Evolutionary conservation across 108 stramenopile species (phyloP).

Genomic region (Pelagomonas calceolata): DNA sequence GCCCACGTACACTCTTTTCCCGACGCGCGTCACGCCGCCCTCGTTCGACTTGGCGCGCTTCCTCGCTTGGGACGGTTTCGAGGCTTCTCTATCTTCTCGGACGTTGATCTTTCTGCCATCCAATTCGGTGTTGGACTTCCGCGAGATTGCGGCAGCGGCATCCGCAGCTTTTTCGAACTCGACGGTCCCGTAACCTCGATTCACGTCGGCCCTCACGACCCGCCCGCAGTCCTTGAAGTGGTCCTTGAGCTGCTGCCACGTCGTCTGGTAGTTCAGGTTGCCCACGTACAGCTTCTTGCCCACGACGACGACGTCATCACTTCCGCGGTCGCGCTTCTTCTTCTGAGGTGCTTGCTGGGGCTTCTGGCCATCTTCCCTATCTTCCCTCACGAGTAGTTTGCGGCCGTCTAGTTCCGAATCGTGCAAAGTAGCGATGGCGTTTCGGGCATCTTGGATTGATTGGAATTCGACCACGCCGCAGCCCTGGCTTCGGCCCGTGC

Average conservation of each 20-base stretch:
- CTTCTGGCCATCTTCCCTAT: too few species aligned
- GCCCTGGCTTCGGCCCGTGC: constrained; percentile 45
- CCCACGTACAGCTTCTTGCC: constrained; percentile 59
- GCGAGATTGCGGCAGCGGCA: constrained; percentile 62
- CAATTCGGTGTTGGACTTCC: constrained; percentile 63
- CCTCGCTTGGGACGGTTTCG: too few species aligned
- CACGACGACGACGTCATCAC: constrained; percentile 10
- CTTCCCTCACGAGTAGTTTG: constrained; percentile 11
- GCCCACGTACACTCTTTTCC: constrained; percentile 57
- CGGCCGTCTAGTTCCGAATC: constrained; percentile 66
- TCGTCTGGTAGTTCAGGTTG: constrained; percentile 63
- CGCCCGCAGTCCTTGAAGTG: constrained; percentile 51
- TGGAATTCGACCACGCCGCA: constrained; percentile 73
- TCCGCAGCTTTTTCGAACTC: constrained; percentile 61
- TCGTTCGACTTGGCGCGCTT: too few species aligned
- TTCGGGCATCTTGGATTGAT: constrained; percentile 58
- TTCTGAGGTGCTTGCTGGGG: too few species aligned
- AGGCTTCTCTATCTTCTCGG: constrained; percentile 52
- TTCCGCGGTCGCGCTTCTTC: too few species aligned
- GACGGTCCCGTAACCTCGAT: constrained; percentile 75
- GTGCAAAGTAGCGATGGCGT: constrained; percentile 62
- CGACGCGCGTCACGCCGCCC: too few species aligned
- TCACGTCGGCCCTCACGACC: constrained; percentile 65
- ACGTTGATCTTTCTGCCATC: constrained; percentile 60
- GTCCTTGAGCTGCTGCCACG: constrained; percentile 76